These are phyloP conservation scores for Porcisia hertigi DNA, from an alignment of 208 protist genomes.

Conservation along the genomic window DNA sequence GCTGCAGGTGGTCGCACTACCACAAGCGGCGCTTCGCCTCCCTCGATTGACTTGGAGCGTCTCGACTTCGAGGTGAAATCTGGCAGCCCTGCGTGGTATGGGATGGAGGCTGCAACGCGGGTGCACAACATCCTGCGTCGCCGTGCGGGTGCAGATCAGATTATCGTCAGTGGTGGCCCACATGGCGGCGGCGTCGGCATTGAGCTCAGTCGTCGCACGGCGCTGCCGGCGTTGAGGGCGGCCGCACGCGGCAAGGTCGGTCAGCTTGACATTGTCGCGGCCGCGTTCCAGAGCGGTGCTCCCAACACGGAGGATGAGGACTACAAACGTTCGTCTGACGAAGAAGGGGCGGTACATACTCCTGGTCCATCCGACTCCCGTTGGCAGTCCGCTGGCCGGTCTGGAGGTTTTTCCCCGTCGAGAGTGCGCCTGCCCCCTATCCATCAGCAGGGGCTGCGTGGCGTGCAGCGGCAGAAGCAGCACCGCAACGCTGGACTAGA, in stretches of 20 bases:
- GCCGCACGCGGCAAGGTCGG: conserved; percentile 6
- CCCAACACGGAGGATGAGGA: not conserved
- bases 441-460: not conserved
- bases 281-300: not conserved
- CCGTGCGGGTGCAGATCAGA: conserved; percentile 46
- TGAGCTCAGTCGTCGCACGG: conserved; percentile 62
- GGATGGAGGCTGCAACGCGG: conserved; percentile 70
- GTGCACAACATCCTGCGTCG: conserved; percentile 70
- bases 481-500: not conserved
- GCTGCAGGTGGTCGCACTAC: not conserved
- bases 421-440: conserved; percentile 1
- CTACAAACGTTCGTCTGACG: not conserved
- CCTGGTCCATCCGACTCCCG: not conserved
- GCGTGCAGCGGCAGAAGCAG: not conserved
- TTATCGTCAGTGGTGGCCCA: conserved; percentile 55
- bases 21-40: not conserved
- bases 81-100: conserved; percentile 61
- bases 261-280: not conserved
- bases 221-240: conserved; percentile 24
- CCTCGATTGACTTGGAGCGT: conserved; percentile 29
- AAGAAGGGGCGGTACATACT: not conserved
- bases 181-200: conserved; percentile 53
- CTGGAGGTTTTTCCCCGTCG: not conserved
- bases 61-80: conserved; percentile 63
- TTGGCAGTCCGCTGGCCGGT: not conserved